Evolutionary conservation across 768 basidiomycete genomes (phyloP), one percentile per base, ranked within the genome.

Genomic region (Russula emetica): DNA sequence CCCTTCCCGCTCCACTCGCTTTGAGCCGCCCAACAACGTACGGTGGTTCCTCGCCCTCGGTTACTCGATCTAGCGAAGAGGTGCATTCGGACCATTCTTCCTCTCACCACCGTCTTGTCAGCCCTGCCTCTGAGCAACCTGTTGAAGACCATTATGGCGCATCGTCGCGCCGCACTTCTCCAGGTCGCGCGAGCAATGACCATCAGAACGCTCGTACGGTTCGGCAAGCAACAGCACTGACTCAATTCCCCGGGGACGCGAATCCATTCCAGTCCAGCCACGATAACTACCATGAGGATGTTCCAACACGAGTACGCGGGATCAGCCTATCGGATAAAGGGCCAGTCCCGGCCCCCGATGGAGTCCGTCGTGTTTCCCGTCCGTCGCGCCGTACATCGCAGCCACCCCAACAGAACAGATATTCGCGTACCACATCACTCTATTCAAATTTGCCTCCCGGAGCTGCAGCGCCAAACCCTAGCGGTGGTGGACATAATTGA

Each of bases 291-390:
- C 38, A 59, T 47, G 34, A 60, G 50, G 51, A 66, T 7, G 36
- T 30, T 30, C 38, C 38, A 16, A 16, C 52, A 55, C 66, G 64
- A 47, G 52, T 55, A 6, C 83, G 90, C 13, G 92, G 94, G 26
- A 81, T 97, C 54, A 86, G 86, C 51, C 75, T 98, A 61, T 83
- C 83, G 60, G 95, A 98, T 68, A 77, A 83, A 69, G 95, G 95
- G 16, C 92, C 92, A 44, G 89, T 94, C 2, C 86, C 90, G 45
- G 82, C 83, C 40, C 82, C 85, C 10, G 86, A 89, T 20, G 87
- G 88, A 58, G 93, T 94, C 30, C 82, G 92, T 45, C 77, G 93
- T 62, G 89, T 95, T 30, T 82, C 90, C 53, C 78, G 90, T 69
- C 84, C 78, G 10, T 76, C 76, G 44, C 79, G 86, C 68, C 78